Evolutionary conservation across 2,329 filamentous ascomycete species (phyloP).

Genomic region (Nannizziopsis barbatae): DNA sequence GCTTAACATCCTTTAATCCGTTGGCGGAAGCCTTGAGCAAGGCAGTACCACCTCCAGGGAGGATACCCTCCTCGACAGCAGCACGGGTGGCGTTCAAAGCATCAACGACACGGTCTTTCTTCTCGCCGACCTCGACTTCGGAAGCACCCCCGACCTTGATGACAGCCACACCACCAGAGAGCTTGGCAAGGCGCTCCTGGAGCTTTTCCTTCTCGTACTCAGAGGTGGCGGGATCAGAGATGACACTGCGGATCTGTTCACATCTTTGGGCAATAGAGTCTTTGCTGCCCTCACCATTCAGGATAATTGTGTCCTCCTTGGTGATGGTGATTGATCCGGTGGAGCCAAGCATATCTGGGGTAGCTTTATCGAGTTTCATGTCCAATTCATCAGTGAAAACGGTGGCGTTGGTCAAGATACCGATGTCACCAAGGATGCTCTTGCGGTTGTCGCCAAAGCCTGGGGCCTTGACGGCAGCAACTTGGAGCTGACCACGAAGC

Average conservation of each 20-base stretch:
- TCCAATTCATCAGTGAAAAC: slow-evolving; percentile 98
- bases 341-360: slow-evolving; percentile 86
- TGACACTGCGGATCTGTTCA: slow-evolving; percentile 97
- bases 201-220: slow-evolving; percentile 99
- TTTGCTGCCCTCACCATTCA: slow-evolving; percentile 95
- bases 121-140: slow-evolving; percentile 97
- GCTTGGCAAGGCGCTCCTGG: slow-evolving; percentile 97
- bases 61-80: slow-evolving; percentile 97
- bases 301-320: slow-evolving; percentile 98
- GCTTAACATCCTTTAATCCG: slow-evolving; percentile 70
- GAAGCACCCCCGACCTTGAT: slow-evolving; percentile 98
- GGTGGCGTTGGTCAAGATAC: slow-evolving; percentile 87
- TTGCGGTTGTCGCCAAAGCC: slow-evolving; percentile 99
- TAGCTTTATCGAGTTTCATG: slow-evolving; percentile 98
- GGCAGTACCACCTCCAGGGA: slow-evolving; percentile 95
- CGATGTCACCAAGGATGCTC: slow-evolving; percentile 95
- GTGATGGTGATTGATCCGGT: slow-evolving; percentile 99
- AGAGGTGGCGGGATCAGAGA: slow-evolving; percentile 82
- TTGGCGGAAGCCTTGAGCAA: slow-evolving; percentile 94
- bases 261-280: slow-evolving; percentile 87
- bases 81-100: slow-evolving; percentile 95
- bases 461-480: slow-evolving; percentile 95
- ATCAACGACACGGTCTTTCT: slow-evolving; percentile 99
- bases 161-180: slow-evolving; percentile 96
- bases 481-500: slow-evolving; percentile 97